Conservation (phyloP, 2,329 filamentous ascomycete species). For the Hortaea werneckii region DNA sequence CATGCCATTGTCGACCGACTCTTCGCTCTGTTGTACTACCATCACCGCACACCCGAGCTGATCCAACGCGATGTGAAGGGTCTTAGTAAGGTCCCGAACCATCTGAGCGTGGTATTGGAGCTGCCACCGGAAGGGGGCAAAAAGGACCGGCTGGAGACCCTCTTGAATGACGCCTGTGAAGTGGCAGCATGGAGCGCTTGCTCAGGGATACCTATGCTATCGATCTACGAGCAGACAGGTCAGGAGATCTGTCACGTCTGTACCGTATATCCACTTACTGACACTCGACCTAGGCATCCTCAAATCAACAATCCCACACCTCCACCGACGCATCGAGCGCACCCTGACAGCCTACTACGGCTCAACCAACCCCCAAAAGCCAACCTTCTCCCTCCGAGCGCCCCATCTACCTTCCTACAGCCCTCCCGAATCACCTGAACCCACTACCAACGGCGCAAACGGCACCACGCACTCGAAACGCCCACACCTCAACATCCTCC, state of each 20-base stretch:
- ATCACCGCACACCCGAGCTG: constrained; percentile 88
- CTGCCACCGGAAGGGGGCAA: constrained; percentile 58
- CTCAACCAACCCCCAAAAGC: constrained; percentile 50
- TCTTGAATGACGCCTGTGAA: constrained; percentile 86
- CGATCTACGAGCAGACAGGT: constrained; percentile 89
- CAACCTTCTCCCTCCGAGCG: constrained; percentile 58
- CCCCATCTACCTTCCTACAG: constrained; percentile 57
- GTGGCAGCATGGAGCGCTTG: constrained; percentile 88
- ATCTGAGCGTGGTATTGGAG: constrained; percentile 77
- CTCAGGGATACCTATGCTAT: constrained; percentile 76
- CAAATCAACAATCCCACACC: constrained; percentile 78
- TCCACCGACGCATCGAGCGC: constrained; percentile 66
- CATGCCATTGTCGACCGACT: constrained; percentile 68
- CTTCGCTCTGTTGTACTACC: constrained; percentile 78
- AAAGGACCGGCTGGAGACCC: constrained; percentile 64
- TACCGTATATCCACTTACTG: not conserved
- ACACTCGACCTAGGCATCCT: constrained; percentile 54
- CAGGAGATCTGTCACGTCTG: constrained; percentile 21
- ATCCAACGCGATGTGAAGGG: constrained; percentile 77
- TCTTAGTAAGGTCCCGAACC: constrained; percentile 65
- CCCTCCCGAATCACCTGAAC: constrained; percentile 23
- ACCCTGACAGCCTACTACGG: constrained; percentile 87
- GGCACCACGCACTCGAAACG: constrained; percentile 24
- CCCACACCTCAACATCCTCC: constrained; percentile 52
- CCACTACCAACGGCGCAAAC: constrained; percentile 5